Conservation (phyloP, 192 early-diverging fungal genomes). For the Martensiomyces pterosporus region DNA sequence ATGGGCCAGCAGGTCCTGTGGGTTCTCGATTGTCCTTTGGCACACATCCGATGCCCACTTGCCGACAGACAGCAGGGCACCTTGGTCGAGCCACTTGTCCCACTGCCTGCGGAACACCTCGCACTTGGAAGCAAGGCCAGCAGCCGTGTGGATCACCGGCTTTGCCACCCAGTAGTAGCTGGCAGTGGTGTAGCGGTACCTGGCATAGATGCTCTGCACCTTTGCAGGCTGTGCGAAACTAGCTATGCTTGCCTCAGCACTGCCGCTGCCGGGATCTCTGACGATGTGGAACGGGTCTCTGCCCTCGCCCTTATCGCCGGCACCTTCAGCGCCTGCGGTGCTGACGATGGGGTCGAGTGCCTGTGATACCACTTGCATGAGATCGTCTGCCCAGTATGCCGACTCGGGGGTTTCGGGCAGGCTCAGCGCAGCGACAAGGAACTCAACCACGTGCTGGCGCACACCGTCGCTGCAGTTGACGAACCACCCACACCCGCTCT, state of each 20-base stretch:
- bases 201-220: too few relatives aligned
- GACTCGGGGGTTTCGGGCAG: background rate
- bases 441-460: slow-evolving; percentile 8
- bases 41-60: background rate
- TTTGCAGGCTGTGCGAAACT: background rate
- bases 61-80: background rate
- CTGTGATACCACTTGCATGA: background rate
- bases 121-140: background rate
- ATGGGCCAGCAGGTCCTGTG: too few relatives aligned
- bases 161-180: slow-evolving; percentile 20
- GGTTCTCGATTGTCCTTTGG: background rate
- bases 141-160: slow-evolving; percentile 2
- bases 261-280: too few relatives aligned
- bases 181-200: background rate
- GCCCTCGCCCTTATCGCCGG: too few relatives aligned
- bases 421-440: slow-evolving; percentile 7
- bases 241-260: too few relatives aligned
- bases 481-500: slow-evolving; percentile 38
- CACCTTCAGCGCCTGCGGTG: too few relatives aligned
- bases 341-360: background rate
- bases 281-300: too few relatives aligned
- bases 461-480: slow-evolving; percentile 9
- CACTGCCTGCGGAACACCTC: background rate
- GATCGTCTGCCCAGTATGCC: background rate
- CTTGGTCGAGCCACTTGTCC: background rate